Base-by-base conservation (phyloP, 495 filamentous ascomycete species). In the Daldinia concentrica region DNA sequence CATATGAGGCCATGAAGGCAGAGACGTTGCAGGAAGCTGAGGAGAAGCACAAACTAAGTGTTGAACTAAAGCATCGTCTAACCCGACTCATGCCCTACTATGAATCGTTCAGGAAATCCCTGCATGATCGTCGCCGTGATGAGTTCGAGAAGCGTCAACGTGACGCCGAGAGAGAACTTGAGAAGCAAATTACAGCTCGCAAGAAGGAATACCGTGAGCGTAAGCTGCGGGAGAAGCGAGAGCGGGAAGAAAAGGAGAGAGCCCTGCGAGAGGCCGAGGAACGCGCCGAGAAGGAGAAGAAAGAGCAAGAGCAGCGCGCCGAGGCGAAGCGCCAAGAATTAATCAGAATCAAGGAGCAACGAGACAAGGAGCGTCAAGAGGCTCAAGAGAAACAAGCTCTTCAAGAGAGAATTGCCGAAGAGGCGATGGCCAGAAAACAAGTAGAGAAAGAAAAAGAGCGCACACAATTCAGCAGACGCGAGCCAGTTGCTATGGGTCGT, bases 131-230 rank as follows among this genome's bases (percentile, higher is more conserved):
- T 76, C 91, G 95, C 71, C 92, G 93, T 75, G 92, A 97, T 72
- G 92, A 98, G 79, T 98, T 98, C 75, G 96, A 98, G 86, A 93
- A 91, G 83, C 89, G 94, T 56, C 90, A 92, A 76, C 92, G 90
- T 81, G 89, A 91, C 73, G 95, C 95, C 32, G 92, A 97, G 84
- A 88, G 89, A 58, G 95, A 98, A 73, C 87, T 96, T 58, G 90
- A 97, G 83, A 89, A 89, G 80, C 92, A 95, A 83, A 94, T 97
- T 83, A 90, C 90, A 59, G 86, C 90, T 69, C 91, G 95, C 69
- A 86, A 90, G 77, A 93, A 92, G 87, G 94, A 97, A 74, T 88
- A 91, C 72, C 83, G 84, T 69, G 94, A 97, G 74, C 86, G 86
- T 69, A 90, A 86, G 79, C 79, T 86, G 8, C 89, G 89, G 66